Base-by-base conservation (phyloP, 257 asterid species). In the Forsythia suspensa region DNA sequence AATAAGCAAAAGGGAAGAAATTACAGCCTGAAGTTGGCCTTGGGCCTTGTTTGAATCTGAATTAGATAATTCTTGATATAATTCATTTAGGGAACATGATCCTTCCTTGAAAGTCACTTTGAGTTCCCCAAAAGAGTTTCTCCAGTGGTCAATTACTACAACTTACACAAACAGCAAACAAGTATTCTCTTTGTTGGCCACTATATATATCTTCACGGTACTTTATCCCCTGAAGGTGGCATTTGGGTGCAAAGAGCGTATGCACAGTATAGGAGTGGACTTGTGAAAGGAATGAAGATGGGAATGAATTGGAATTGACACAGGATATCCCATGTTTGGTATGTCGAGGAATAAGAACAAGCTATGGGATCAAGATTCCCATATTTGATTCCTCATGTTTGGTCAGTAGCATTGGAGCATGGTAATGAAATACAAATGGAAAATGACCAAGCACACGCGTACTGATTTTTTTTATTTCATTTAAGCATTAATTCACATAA, bases 11-110 rank as follows among this genome's bases (percentile, higher is more conserved):
- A 75, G 52, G 71, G 74, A 65, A 66, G 55, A 36, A 43, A n/a
- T 38, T 71, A 79, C 73, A 65, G 9, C 3, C 38, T 44, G 61
- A 41, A 63, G 0, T 21, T 68, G 20, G 38, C 40, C 40, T 40
- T 67, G 52, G 36, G 71, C 16, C 76, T 78, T 63, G 65, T 61
- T 70, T 81, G 7, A 55, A 70, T 65, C 43, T 69, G 24, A 74
- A 21, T 59, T 16, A 48, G 55, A 52, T 34, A 75, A 40, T 51
- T 63, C 55, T 46, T 46, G n/a, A 11, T 29, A 29, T 29, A 29
- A 29, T 46, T 46, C 55, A 13, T 46, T 46, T 46, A 46, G 55
- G 55, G 55, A 46, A 46, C 13, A 13, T 16, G 13, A 46, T 46
- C 55, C 55, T 46, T 46, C 55, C 55, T 12, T 46, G 55, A 46